Evolutionary conservation across 805 yeast species (phyloP), one percentile per base, ranked within the genome.

Genomic region (Metschnikowia noctiluminum): DNA sequence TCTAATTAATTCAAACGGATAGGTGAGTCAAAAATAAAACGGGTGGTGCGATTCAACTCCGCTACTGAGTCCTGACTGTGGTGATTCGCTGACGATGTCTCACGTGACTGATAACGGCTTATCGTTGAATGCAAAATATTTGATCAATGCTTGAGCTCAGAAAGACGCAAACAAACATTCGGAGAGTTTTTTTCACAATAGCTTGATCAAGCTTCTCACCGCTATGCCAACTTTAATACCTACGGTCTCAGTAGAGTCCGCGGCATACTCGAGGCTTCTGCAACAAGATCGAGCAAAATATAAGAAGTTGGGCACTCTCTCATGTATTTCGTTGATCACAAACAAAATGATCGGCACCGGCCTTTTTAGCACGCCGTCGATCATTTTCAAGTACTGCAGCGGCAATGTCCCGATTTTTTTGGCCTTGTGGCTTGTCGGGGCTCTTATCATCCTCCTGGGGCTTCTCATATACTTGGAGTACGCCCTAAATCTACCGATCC

Each of bases 321-420:
- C 63, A 50, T 70, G 75, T 38, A 65, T 72, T 38, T 72, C 72
- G 39, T 65, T 85, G 45, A 80, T 82, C 61, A 68, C 84, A 52
- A 85, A 85, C 64, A 75, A 85, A 57, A 84, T 84, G 80, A 77
- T 85, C 45, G 91, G 91, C 38, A 83, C 89, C 2, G 91, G 90
- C 28, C 82, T 85, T 35, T 85, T 84, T 64, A 74, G 84, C 37
- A 80, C 87, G 4, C 85, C 89, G 1, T 78, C 87, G 4, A 74
- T 84, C 28, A 82, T 85, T 35, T 83, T 77, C 87, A 28, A 80
- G 40, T 71, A 69, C 51, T 61, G 69, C 50, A 55, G 62, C 43
- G 76, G 76, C 11, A 69, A 68, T 45, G 66, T 69, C n/a, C 64
- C 68, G 4, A 50, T 71, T 11, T 70, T 65, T 47, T 59, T 71